A percentile compares a stretch with the other conserved stretches of the same genome.
phyloP scores from a whole-genome alignment of 768 basidiomycete species.

The Megacollybia marginata region DNA sequence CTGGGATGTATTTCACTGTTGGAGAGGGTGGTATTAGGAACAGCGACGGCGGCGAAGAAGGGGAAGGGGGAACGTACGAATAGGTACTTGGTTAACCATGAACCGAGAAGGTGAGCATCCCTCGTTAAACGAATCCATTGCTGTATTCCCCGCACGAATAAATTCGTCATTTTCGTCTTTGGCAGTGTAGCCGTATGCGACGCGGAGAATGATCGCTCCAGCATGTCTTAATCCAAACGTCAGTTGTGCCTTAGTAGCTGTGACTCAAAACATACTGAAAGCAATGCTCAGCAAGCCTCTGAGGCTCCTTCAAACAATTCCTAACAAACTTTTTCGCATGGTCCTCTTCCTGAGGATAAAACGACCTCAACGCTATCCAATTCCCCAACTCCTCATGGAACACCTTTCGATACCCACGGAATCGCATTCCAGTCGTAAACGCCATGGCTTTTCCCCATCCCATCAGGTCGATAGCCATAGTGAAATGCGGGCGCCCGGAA shows the following conservation, averaged over 20 bases:
- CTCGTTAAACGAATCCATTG: conserved; percentile 12
- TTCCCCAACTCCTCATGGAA: background rate
- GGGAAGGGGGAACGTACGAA: conserved; percentile 8
- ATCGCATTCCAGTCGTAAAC: background rate
- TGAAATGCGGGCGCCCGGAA: background rate
- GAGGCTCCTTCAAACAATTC: background rate
- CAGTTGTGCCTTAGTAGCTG: background rate
- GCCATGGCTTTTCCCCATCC: background rate
- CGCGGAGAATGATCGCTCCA: conserved; percentile 14
- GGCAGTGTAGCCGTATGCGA: conserved; percentile 21
- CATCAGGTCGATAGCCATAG: background rate
- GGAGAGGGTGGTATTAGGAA: background rate
- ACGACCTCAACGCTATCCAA: background rate
- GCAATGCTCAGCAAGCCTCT: background rate
- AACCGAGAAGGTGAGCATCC: conserved; percentile 12
- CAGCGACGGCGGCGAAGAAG: no score
- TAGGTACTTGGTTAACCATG: conserved; percentile 20
- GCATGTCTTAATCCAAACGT: conserved; percentile 8
- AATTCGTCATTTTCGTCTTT: conserved; percentile 16
- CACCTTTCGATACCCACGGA: background rate
- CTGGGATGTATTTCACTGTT: conserved; percentile 18
- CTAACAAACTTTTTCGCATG: background rate
- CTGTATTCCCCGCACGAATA: conserved; percentile 12
- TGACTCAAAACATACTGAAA: background rate
- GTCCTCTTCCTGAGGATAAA: background rate